A percentile compares a stretch with the other conserved stretches of the same genome.
Evolutionary conservation across 2,329 filamentous ascomycete species (phyloP).

Genomic region (Colletotrichum gloeosporioides): DNA sequence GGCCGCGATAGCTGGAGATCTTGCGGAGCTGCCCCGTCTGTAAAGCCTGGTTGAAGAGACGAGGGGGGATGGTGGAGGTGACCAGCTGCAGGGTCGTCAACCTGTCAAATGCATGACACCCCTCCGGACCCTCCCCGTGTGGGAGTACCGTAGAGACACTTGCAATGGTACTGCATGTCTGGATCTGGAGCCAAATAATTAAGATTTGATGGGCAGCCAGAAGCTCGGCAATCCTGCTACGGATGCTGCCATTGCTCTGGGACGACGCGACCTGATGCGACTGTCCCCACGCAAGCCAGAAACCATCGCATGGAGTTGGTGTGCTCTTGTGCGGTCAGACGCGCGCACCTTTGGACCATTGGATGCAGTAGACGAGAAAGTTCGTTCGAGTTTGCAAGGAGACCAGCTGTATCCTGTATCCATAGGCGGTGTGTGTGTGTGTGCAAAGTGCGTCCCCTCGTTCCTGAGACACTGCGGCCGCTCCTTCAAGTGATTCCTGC

Average conservation of each 20-base stretch:
- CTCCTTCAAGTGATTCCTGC: neutral
- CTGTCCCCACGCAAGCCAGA: neutral
- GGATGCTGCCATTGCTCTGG: neutral
- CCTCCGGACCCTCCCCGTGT: neutral
- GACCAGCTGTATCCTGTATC: neutral
- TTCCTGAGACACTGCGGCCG: neutral
- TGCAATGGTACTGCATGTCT: neutral
- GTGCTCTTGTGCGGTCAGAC: slow-evolving; percentile 3
- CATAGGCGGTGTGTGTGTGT: neutral
- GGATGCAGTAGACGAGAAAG: neutral
- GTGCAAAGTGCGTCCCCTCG: neutral
- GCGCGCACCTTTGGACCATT: neutral
- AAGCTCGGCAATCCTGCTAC: slow-evolving; percentile 1
- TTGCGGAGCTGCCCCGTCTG: neutral
- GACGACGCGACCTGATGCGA: neutral
- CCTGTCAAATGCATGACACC: neutral
- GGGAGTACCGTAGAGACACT: neutral
- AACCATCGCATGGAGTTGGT: slow-evolving; percentile 5
- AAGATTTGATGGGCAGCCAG: slow-evolving; percentile 1
- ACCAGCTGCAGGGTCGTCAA: neutral
- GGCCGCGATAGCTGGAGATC: neutral
- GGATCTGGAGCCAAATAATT: neutral
- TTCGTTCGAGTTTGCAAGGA: neutral
- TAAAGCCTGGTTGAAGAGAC: neutral
- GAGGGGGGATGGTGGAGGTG: neutral